phyloP scores from a whole-genome alignment of 1,284 basidiomycete species.

The Chalciporus sp. region DNA sequence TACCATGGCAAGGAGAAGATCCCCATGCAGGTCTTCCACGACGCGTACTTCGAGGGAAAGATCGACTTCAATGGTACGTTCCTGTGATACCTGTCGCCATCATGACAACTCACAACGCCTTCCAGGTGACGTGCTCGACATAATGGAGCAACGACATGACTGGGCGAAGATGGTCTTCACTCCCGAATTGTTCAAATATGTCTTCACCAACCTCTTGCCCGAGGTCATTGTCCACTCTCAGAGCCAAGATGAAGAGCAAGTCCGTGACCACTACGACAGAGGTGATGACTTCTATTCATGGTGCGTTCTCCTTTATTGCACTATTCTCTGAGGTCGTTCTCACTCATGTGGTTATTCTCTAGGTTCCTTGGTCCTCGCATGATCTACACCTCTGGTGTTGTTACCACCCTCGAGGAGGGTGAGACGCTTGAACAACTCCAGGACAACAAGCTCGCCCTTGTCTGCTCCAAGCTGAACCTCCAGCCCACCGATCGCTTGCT shows the following conservation, averaged over 20 bases:
- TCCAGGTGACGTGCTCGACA: constrained; percentile 87
- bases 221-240: constrained; percentile 93
- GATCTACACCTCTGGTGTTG: constrained; percentile 96
- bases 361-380: constrained; percentile 95
- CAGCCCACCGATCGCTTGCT: constrained; percentile 84
- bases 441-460: constrained; percentile 96
- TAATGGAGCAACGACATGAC: constrained; percentile 94
- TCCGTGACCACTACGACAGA: constrained; percentile 96
- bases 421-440: constrained; percentile 96
- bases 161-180: constrained; percentile 93
- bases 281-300: constrained; percentile 95
- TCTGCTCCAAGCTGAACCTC: constrained; percentile 93
- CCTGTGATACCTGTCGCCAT: constrained; percentile 5
- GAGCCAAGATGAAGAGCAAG: constrained; percentile 93
- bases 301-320: constrained; percentile 39
- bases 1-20: constrained; percentile 90
- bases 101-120: constrained; percentile 9
- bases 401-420: constrained; percentile 71
- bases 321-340: neutral
- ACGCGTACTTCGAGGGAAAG: constrained; percentile 97
- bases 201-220: constrained; percentile 86
- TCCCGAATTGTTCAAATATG: constrained; percentile 90
- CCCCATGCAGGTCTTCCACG: constrained; percentile 97
- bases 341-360: neutral
- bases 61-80: constrained; percentile 88